Conservation (phyloP, 768 basidiomycete species). For the Piloderma croceum region DNA sequence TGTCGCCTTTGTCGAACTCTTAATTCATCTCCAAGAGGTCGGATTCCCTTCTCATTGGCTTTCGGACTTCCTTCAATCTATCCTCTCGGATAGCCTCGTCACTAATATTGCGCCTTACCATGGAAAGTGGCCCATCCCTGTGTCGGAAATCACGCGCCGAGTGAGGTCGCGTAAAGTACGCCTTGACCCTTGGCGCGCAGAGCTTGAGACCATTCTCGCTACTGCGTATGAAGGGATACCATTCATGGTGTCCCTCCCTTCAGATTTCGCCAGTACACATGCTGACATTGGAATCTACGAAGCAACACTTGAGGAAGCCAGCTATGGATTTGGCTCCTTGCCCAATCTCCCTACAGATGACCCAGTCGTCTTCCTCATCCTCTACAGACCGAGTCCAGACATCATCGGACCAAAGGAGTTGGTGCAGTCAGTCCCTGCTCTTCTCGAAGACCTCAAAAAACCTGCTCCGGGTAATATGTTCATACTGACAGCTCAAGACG, state of each 20-base stretch:
- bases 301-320: not conserved
- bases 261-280: not conserved
- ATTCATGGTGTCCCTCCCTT: not conserved
- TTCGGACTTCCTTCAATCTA: not conserved
- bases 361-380: not conserved
- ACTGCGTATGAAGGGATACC: not conserved
- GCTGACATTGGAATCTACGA: not conserved
- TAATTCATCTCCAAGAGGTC: constrained; percentile 2
- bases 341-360: not conserved
- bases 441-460: not conserved
- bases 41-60: constrained; percentile 6
- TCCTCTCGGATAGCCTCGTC: not conserved
- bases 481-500: not conserved
- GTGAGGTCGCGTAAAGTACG: not conserved
- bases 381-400: not conserved
- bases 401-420: not conserved
- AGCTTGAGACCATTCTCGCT: not conserved
- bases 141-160: not conserved
- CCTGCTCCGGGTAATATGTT: not conserved
- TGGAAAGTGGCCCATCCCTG: not conserved
- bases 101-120: not conserved
- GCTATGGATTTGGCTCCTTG: too few species aligned
- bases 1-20: constrained; percentile 2
- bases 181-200: not conserved
- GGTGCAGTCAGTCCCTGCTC: not conserved